phyloP scores from a whole-genome alignment of 169 alveolate genomes.

The Cryptosporidium viatorum region DNA sequence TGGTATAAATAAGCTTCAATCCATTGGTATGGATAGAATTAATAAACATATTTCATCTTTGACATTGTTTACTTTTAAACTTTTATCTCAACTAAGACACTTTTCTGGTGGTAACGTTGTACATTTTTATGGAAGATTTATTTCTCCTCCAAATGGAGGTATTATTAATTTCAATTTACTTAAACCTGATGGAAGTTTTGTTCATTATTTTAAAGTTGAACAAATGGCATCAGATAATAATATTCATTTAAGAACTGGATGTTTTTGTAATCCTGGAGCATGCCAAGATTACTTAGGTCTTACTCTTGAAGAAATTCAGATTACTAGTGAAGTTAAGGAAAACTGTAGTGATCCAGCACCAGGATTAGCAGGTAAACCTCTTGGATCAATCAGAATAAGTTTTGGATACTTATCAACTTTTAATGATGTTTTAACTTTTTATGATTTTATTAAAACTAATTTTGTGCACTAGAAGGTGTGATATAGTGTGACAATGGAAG shows the following conservation, averaged over 20 bases:
- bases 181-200: slow-evolving; percentile 76
- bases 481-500: background rate
- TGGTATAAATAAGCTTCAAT: slow-evolving; percentile 76
- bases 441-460: slow-evolving; percentile 46
- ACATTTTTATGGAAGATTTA: slow-evolving; percentile 44
- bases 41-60: slow-evolving; percentile 76
- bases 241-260: slow-evolving; percentile 80
- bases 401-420: slow-evolving; percentile 80
- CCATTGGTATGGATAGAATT: slow-evolving; percentile 76
- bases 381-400: slow-evolving; percentile 78
- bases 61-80: slow-evolving; percentile 39
- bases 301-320: slow-evolving; percentile 75
- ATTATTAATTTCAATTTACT: slow-evolving; percentile 77
- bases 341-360: slow-evolving; percentile 76
- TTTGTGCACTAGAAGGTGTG: slow-evolving; percentile 12
- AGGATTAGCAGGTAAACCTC: slow-evolving; percentile 52
- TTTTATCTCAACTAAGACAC: slow-evolving; percentile 39
- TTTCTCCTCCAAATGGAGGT: slow-evolving; percentile 73
- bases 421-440: slow-evolving; percentile 72
- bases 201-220: slow-evolving; percentile 76
- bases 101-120: slow-evolving; percentile 61
- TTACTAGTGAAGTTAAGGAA: slow-evolving; percentile 68
- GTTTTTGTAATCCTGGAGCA: slow-evolving; percentile 83
- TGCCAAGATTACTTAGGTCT: slow-evolving; percentile 78
- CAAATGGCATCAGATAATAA: slow-evolving; percentile 74